A percentile compares a stretch with the other conserved stretches of the same genome.
Evolutionary conservation across 2,329 filamentous ascomycete genomes (phyloP).

Genomic region (Knoxdaviesia proteae): DNA sequence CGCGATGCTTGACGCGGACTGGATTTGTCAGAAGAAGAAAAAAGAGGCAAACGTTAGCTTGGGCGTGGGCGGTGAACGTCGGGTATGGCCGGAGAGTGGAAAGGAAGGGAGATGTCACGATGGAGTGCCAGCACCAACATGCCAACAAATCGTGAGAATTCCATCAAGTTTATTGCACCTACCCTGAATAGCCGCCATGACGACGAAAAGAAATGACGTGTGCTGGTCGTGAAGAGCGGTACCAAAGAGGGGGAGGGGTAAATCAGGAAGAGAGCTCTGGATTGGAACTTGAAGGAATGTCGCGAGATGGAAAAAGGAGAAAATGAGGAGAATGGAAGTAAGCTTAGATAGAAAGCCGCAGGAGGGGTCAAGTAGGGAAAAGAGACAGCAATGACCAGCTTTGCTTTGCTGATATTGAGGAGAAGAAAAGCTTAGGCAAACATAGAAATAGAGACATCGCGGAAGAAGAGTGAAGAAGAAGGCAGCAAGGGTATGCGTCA

Average conservation of each 20-base stretch:
- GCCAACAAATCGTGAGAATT: too few relatives aligned
- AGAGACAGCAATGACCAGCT: too few relatives aligned
- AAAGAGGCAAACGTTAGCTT: background rate
- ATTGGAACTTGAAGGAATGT: too few relatives aligned
- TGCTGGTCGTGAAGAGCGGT: background rate
- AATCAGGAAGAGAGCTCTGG: background rate
- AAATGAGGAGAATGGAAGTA: too few relatives aligned
- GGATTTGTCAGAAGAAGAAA: background rate
- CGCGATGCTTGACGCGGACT: constrained; percentile 90
- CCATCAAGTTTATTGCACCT: too few relatives aligned
- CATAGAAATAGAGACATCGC: background rate
- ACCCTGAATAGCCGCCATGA: too few relatives aligned
- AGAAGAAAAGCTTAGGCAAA: background rate
- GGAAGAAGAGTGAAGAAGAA: background rate
- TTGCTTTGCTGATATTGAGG: background rate
- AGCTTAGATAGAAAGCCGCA: too few relatives aligned
- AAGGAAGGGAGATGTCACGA: background rate
- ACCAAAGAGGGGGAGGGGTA: background rate
- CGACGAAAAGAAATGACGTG: too few relatives aligned
- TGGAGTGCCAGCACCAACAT: background rate
- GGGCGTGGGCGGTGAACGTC: too few relatives aligned
- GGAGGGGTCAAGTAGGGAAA: too few relatives aligned
- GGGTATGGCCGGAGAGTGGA: background rate
- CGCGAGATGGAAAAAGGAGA: too few relatives aligned
- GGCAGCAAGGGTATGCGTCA: background rate